These are phyloP conservation scores for Gossypium longicalyx DNA, from an alignment of 345 rosid species.

Conservation along the genomic window DNA sequence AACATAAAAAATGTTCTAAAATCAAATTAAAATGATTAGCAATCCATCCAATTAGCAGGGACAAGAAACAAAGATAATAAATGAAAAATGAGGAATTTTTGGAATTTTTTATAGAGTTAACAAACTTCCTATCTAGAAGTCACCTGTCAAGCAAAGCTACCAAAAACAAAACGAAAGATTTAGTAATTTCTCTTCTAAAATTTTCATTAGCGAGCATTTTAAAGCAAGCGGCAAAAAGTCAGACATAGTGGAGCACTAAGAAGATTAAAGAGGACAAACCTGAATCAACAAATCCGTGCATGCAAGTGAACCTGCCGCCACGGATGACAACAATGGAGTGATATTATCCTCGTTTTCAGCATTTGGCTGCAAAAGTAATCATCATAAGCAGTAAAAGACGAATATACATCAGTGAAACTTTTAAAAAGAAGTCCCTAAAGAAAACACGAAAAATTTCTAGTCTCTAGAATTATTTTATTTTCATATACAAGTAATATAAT, in stretches of 20 bases:
- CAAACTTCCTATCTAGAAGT: neutral
- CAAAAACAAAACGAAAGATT: neutral
- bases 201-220: neutral
- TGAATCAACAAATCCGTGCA: slow-evolving; percentile 71
- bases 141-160: neutral
- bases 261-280: slow-evolving; percentile 37
- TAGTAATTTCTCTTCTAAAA: neutral
- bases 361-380: slow-evolving; percentile 62
- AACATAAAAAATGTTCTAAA: neutral
- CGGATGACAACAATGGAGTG: slow-evolving; percentile 82
- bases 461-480: neutral
- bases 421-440: neutral
- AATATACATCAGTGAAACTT: neutral
- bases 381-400: neutral
- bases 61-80: neutral
- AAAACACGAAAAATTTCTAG: neutral
- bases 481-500: neutral
- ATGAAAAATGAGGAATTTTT: neutral
- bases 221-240: neutral
- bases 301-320: slow-evolving; percentile 80
- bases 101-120: neutral
- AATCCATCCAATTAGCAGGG: neutral
- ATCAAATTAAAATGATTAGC: neutral
- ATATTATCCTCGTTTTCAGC: slow-evolving; percentile 78
- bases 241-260: neutral